Conservation (phyloP, 2,329 filamentous ascomycete species). For the Xylariaceae sp. region DNA sequence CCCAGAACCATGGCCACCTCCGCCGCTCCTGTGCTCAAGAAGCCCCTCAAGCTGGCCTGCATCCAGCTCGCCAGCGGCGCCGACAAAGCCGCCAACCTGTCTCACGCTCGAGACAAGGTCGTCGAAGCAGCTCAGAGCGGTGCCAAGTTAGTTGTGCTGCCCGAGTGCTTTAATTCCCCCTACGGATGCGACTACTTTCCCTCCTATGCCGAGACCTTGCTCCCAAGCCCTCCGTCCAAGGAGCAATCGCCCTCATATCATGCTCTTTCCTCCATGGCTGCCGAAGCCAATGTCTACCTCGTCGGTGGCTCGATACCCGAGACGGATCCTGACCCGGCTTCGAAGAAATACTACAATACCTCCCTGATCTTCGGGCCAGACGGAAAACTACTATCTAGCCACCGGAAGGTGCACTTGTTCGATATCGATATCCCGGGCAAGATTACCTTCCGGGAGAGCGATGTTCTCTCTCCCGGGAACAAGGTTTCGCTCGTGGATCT, state of each 20-base stretch:
- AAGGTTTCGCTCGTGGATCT: constrained; percentile 81
- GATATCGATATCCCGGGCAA: constrained; percentile 97
- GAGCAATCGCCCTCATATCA: constrained; percentile 79
- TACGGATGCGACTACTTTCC: constrained; percentile 91
- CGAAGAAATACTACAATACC: constrained; percentile 82
- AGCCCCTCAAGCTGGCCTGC: constrained; percentile 74
- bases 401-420: constrained; percentile 94
- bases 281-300: constrained; percentile 73
- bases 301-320: constrained; percentile 94
- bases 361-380: constrained; percentile 74
- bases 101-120: constrained; percentile 75
- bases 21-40: constrained; percentile 55
- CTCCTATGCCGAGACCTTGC: constrained; percentile 84
- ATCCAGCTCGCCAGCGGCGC: constrained; percentile 76
- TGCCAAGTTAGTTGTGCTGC: constrained; percentile 83
- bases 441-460: constrained; percentile 86
- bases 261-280: constrained; percentile 74
- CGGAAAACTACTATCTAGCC: constrained; percentile 77
- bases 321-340: constrained; percentile 48
- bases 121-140: constrained; percentile 72
- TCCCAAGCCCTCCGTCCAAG: constrained; percentile 66
- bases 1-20: constrained; percentile 22
- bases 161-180: constrained; percentile 98
- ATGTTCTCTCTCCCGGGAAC: constrained; percentile 81
- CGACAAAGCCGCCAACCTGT: constrained; percentile 82